These are phyloP conservation scores for Hanseniaspora guilliermondii DNA, from an alignment of 805 yeast species.

Conservation along the genomic window DNA sequence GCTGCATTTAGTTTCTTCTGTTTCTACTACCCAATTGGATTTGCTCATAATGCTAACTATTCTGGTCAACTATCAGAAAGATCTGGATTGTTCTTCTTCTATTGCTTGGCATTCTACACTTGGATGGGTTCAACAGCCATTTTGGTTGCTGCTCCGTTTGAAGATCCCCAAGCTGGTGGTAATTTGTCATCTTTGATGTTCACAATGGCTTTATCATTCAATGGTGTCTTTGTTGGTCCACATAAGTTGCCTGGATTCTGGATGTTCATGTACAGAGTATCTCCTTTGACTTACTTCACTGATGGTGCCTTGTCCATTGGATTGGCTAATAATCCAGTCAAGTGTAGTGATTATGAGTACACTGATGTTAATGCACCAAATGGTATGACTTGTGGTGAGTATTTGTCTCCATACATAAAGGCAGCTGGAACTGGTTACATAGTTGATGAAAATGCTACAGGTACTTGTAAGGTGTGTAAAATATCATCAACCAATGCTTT, in stretches of 20 bases:
- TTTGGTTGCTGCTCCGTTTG: slow-evolving; percentile 45
- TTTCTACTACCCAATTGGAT: slow-evolving; percentile 64
- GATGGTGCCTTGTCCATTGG: slow-evolving; percentile 43
- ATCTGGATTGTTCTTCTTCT: slow-evolving; percentile 46
- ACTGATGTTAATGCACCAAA: slow-evolving; percentile 39
- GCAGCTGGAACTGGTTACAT: slow-evolving; percentile 36
- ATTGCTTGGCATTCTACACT: slow-evolving; percentile 36
- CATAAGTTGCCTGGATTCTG: slow-evolving; percentile 58
- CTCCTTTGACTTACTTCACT: slow-evolving; percentile 59
- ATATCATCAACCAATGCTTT: slow-evolving; percentile 44
- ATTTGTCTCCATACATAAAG: slow-evolving; percentile 31
- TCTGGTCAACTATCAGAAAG: slow-evolving; percentile 38
- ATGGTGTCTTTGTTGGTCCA: slow-evolving; percentile 61
- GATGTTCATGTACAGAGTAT: slow-evolving; percentile 63
- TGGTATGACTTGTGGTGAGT: slow-evolving; percentile 48
- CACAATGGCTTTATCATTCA: slow-evolving; percentile 54
- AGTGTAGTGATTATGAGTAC: slow-evolving; percentile 39
- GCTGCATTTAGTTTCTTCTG: slow-evolving; percentile 54
- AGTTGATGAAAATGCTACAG: slow-evolving; percentile 37
- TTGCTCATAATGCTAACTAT: slow-evolving; percentile 47
- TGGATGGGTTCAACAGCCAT: slow-evolving; percentile 50
- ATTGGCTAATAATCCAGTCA: slow-evolving; percentile 37
- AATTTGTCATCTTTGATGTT: slow-evolving; percentile 45
- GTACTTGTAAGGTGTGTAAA: slow-evolving; percentile 47
- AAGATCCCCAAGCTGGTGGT: slow-evolving; percentile 51